Evolutionary conservation across 495 filamentous ascomycete species (phyloP).

Genomic region (Trichocladium antarcticum): DNA sequence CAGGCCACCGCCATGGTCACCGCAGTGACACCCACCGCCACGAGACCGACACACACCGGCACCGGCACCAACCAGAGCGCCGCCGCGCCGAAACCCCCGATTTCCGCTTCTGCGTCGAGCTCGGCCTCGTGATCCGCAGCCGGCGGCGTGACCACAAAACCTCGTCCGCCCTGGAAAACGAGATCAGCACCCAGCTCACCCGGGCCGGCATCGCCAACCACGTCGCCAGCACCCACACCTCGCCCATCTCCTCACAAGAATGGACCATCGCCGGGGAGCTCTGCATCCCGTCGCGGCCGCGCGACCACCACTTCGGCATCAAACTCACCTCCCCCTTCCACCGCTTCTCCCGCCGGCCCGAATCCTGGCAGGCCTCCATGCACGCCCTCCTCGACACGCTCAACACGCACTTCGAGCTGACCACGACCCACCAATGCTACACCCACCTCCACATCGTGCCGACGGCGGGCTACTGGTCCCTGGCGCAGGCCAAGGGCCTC

Average conservation of each 20-base stretch:
- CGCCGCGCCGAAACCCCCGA: constrained; percentile 8
- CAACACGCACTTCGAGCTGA: constrained; percentile 21
- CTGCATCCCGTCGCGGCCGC: constrained; percentile 13
- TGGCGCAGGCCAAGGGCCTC: constrained; percentile 16
- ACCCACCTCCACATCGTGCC: constrained; percentile 24
- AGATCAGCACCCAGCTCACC: constrained; percentile 16
- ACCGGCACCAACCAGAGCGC: too few species aligned
- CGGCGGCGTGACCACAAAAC: constrained; percentile 16
- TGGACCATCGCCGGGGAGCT: constrained; percentile 20
- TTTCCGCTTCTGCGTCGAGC: constrained; percentile 23
- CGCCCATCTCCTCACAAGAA: constrained; percentile 3
- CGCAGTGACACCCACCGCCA: background rate
- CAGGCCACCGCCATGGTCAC: background rate
- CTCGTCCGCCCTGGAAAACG: constrained; percentile 11
- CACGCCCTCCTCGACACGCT: background rate
- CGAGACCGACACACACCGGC: background rate
- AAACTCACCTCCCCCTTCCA: constrained; percentile 22
- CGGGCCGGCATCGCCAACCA: constrained; percentile 13
- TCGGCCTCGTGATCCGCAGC: constrained; percentile 22
- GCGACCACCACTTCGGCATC: constrained; percentile 21
- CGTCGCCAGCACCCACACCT: background rate
- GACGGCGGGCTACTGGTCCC: constrained; percentile 11
- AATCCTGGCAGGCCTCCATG: background rate
- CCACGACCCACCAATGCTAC: constrained; percentile 19
- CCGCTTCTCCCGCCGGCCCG: constrained; percentile 7